Conservation (phyloP, 768 basidiomycete species). For the Termitomyces titanicus region DNA sequence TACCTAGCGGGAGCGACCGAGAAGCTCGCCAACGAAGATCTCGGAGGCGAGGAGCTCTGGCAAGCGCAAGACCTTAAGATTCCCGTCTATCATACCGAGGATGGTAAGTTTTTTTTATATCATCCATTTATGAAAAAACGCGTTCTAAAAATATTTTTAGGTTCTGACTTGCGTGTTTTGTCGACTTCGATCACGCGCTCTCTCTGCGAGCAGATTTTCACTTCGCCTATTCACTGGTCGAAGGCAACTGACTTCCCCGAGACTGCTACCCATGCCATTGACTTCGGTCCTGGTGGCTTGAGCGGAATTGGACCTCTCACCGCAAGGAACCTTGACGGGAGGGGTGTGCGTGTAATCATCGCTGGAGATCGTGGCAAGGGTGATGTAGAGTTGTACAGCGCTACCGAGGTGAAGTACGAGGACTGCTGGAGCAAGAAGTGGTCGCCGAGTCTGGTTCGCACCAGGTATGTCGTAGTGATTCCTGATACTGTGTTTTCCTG, state of each 20-base stretch:
- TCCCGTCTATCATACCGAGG: slow-evolving; percentile 89
- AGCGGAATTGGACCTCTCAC: slow-evolving; percentile 93
- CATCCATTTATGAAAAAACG: not conserved
- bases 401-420: slow-evolving; percentile 65
- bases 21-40: slow-evolving; percentile 71
- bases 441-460: slow-evolving; percentile 82
- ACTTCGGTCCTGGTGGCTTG: slow-evolving; percentile 94
- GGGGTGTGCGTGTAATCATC: slow-evolving; percentile 87
- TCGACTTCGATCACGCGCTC: slow-evolving; percentile 78
- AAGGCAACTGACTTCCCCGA: slow-evolving; percentile 88
- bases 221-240: slow-evolving; percentile 87
- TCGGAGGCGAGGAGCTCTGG: slow-evolving; percentile 75
- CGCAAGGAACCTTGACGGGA: slow-evolving; percentile 86
- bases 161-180: slow-evolving; percentile 75
- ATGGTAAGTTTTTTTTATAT: slow-evolving; percentile 56
- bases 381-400: slow-evolving; percentile 79
- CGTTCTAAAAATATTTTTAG: slow-evolving; percentile 32
- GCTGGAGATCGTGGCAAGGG: slow-evolving; percentile 90
- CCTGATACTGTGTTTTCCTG: slow-evolving; percentile 4
- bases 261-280: slow-evolving; percentile 89
- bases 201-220: slow-evolving; percentile 92
- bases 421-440: slow-evolving; percentile 92
- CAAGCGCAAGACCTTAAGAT: slow-evolving; percentile 62
- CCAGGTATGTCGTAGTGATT: slow-evolving; percentile 54
- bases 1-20: slow-evolving; percentile 77